These are phyloP conservation scores for Perkinsus marinus DNA, from an alignment of 169 alveolate genomes.

Conservation along the genomic window DNA sequence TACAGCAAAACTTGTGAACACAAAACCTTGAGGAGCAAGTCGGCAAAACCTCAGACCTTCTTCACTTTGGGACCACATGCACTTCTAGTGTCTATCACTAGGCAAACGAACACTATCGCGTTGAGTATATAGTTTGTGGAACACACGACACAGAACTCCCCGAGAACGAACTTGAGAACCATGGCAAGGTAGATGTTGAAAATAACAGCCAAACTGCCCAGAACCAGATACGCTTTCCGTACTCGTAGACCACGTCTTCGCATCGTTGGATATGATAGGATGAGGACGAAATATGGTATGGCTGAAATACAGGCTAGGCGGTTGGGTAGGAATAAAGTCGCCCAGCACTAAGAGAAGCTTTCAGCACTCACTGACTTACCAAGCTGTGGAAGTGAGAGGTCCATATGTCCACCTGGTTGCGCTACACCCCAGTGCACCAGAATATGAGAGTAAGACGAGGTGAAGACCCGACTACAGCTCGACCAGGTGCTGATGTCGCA, in stretches of 20 bases:
- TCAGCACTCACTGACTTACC: background rate
- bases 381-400: background rate
- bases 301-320: slow-evolving; percentile 23
- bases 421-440: background rate
- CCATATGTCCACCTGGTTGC: background rate
- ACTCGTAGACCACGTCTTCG: slow-evolving; percentile 3
- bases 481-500: background rate
- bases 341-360: slow-evolving; percentile 1
- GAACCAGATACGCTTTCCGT: slow-evolving; percentile 16
- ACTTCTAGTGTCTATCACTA: background rate
- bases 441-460: background rate
- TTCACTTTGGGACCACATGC: background rate
- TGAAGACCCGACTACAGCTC: background rate
- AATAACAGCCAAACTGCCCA: slow-evolving; percentile 14
- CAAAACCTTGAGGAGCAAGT: too few species aligned
- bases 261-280: background rate
- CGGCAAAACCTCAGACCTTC: background rate
- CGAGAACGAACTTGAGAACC: slow-evolving; percentile 16
- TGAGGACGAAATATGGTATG: background rate
- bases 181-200: slow-evolving; percentile 16
- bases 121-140: background rate
- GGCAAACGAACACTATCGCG: background rate
- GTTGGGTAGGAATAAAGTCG: slow-evolving; percentile 10
- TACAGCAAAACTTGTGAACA: too few species aligned
- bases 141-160: slow-evolving; percentile 12